These are phyloP conservation scores for Xerocomus potaroensis DNA, from an alignment of 768 basidiomycete genomes.

Conservation along the genomic window DNA sequence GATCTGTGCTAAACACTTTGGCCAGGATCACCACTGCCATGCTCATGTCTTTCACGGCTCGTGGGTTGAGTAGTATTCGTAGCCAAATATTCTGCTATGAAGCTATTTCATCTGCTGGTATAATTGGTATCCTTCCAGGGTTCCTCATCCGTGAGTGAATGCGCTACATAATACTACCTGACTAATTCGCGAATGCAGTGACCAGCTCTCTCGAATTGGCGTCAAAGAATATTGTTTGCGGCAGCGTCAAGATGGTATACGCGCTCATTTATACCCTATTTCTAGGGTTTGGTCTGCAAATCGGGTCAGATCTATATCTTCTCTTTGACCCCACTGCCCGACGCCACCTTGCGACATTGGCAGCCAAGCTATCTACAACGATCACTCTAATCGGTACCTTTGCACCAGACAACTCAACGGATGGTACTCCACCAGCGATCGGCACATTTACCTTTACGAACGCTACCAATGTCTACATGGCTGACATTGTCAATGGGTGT, in stretches of 20 bases:
- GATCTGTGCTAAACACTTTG: slow-evolving; percentile 8
- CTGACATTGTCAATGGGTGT: slow-evolving; percentile 62
- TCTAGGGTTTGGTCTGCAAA: slow-evolving; percentile 79
- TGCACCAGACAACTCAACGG: slow-evolving; percentile 49
- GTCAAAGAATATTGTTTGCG: slow-evolving; percentile 81
- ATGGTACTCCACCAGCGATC: slow-evolving; percentile 40
- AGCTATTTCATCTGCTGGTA: slow-evolving; percentile 82
- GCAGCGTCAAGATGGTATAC: slow-evolving; percentile 85
- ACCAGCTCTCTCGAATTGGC: slow-evolving; percentile 81
- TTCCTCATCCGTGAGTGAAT: slow-evolving; percentile 66
- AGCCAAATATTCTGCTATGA: slow-evolving; percentile 85
- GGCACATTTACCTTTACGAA: slow-evolving; percentile 70
- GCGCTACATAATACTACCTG: neutral
- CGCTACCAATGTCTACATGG: slow-evolving; percentile 39
- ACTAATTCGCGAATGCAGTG: slow-evolving; percentile 40
- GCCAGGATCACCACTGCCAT: slow-evolving; percentile 77
- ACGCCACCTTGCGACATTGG: slow-evolving; percentile 48
- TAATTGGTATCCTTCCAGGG: slow-evolving; percentile 88
- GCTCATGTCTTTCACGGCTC: slow-evolving; percentile 73
- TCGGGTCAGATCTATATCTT: slow-evolving; percentile 77
- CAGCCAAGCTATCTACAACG: slow-evolving; percentile 44
- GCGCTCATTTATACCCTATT: slow-evolving; percentile 86
- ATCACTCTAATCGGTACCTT: slow-evolving; percentile 63
- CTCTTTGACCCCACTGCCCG: slow-evolving; percentile 60
- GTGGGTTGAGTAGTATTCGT: slow-evolving; percentile 76